These are phyloP conservation scores for Amanita pseudoporphyria DNA, from an alignment of 768 basidiomycete genomes.

Conservation along the genomic window DNA sequence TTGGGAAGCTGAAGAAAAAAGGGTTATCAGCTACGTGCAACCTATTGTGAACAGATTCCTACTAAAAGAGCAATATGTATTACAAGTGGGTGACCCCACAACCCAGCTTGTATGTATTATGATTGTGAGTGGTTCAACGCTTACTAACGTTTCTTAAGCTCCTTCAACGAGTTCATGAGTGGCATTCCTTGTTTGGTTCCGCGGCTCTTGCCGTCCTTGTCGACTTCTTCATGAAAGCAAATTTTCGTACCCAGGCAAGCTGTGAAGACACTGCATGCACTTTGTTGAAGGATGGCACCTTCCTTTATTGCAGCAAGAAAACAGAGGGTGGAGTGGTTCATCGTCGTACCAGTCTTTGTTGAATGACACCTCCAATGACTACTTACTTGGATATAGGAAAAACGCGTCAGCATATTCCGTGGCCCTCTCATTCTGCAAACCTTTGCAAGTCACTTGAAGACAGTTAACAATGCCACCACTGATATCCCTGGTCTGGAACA, in stretches of 20 bases:
- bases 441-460: no score
- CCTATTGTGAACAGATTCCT: not conserved
- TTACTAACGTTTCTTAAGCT: not conserved
- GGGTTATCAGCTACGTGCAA: slow-evolving; percentile 2
- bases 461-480: not conserved
- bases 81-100: not conserved
- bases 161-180: slow-evolving; percentile 5
- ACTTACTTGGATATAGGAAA: not conserved
- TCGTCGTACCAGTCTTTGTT: not conserved
- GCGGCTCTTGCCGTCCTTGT: slow-evolving; percentile 4
- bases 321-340: not conserved
- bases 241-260: not conserved
- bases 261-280: not conserved
- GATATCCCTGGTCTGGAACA: not conserved
- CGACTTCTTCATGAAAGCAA: not conserved
- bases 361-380: no score
- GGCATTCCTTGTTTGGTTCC: slow-evolving; percentile 6
- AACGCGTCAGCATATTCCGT: not conserved
- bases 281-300: not conserved
- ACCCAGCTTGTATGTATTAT: slow-evolving; percentile 5
- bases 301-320: not conserved
- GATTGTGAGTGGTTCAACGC: no score
- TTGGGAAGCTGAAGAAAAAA: not conserved
- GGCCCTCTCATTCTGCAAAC: not conserved
- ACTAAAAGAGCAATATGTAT: not conserved